Evolutionary conservation across 2,329 filamentous ascomycete species (phyloP).

Genomic region (Alternaria arbusti): DNA sequence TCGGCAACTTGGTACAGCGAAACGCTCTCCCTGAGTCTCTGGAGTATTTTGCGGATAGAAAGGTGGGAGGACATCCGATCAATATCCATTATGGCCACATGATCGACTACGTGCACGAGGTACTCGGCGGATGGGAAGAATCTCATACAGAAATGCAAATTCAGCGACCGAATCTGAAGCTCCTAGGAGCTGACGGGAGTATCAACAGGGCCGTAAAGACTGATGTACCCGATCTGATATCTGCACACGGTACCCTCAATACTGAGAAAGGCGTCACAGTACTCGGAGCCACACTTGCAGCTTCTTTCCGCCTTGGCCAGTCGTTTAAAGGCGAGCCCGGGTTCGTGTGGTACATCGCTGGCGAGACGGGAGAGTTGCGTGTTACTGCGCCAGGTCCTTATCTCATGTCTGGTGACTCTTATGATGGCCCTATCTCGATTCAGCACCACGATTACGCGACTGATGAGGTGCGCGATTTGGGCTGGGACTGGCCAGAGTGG

Average conservation of each 20-base stretch:
- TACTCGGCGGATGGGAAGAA: constrained; percentile 21
- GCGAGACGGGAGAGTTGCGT: constrained; percentile 23
- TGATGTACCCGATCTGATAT: constrained; percentile 56
- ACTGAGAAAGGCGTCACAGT: background rate
- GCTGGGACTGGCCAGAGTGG: constrained; percentile 53
- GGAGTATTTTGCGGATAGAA: constrained; percentile 24
- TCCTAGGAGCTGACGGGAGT: background rate
- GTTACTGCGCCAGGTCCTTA: constrained; percentile 55
- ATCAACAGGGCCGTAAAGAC: constrained; percentile 28
- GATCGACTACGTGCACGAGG: constrained; percentile 26
- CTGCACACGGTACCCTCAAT: constrained; percentile 43
- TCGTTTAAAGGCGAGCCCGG: background rate
- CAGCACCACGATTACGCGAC: constrained; percentile 32
- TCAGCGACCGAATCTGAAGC: constrained; percentile 19
- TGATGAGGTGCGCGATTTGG: constrained; percentile 38
- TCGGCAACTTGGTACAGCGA: constrained; percentile 13
- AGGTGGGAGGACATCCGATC: constrained; percentile 23
- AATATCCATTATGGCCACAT: constrained; percentile 28
- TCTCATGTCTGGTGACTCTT: constrained; percentile 18
- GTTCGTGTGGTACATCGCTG: constrained; percentile 10
- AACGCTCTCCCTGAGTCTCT: constrained; percentile 19
- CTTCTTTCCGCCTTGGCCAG: constrained; percentile 18
- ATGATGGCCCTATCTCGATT: constrained; percentile 28
- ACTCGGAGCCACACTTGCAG: constrained; percentile 15
- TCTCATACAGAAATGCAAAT: constrained; percentile 28